phyloP scores from a whole-genome alignment of 2,329 filamentous ascomycete genomes.

The Cladorrhinum sp. region DNA sequence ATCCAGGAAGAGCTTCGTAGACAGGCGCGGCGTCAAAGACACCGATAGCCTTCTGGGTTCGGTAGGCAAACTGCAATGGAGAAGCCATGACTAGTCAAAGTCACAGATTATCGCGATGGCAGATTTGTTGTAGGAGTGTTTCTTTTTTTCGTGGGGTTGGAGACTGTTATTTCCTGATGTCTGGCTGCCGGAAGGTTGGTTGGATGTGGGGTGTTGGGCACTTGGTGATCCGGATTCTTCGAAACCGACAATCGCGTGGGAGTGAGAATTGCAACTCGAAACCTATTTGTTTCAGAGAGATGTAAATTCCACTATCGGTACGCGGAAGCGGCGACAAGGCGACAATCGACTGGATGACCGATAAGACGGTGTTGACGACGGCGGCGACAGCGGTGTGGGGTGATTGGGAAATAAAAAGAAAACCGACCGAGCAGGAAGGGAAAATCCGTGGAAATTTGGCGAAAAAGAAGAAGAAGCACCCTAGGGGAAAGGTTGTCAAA shows the following conservation, averaged over 20 bases:
- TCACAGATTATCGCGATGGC: slow-evolving; percentile 56
- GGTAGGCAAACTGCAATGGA: slow-evolving; percentile 93
- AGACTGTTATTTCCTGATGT: slow-evolving; percentile 28
- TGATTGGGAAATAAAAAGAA: slow-evolving; percentile 24
- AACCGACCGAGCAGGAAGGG: slow-evolving; percentile 27
- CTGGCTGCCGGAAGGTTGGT: neutral
- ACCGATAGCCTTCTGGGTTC: slow-evolving; percentile 94
- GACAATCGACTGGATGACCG: slow-evolving; percentile 14
- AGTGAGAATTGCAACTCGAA: neutral
- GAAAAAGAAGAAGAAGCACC: slow-evolving; percentile 40
- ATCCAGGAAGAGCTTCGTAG: slow-evolving; percentile 81
- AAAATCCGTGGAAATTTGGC: slow-evolving; percentile 17
- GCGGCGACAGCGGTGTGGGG: slow-evolving; percentile 28
- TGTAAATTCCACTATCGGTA: neutral
- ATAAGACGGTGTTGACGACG: slow-evolving; percentile 21
- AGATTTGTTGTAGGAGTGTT: slow-evolving; percentile 22
- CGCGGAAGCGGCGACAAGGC: slow-evolving; percentile 8
- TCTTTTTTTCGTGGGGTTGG: slow-evolving; percentile 15
- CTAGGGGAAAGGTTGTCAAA: slow-evolving; percentile 41
- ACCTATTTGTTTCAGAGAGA: slow-evolving; percentile 3
- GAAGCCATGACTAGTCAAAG: slow-evolving; percentile 93
- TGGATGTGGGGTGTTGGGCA: neutral
- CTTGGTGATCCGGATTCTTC: neutral
- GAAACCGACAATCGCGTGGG: neutral
- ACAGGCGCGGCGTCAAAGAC: slow-evolving; percentile 86